A percentile compares a stretch with the other conserved stretches of the same genome.
These are phyloP conservation scores for Taphrina deformans DNA, from an alignment of 1,139 yeast genomes.

Conservation along the genomic window DNA sequence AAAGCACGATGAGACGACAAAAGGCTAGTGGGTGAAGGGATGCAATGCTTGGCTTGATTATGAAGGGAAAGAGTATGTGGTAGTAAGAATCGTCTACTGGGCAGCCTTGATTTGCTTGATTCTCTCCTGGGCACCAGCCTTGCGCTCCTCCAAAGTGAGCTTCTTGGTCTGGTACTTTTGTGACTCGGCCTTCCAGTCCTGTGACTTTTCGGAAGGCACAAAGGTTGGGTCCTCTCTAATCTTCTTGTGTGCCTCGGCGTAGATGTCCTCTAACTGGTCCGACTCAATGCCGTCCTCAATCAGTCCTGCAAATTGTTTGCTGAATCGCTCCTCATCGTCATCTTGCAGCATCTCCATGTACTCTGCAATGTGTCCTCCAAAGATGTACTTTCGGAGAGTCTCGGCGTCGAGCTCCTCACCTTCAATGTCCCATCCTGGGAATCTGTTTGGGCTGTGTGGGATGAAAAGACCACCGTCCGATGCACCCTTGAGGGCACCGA, in stretches of 20 bases:
- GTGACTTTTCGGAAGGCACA: conserved; percentile 88
- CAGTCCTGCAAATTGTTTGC: conserved; percentile 93
- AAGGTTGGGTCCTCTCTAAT: conserved; percentile 90
- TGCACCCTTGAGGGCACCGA: conserved; percentile 99
- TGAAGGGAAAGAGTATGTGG: not conserved
- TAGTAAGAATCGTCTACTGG: not conserved
- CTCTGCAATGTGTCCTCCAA: conserved; percentile 99
- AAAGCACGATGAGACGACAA: not conserved
- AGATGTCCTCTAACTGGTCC: conserved; percentile 93
- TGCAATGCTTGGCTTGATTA: conserved; percentile 11
- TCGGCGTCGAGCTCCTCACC: conserved; percentile 97
- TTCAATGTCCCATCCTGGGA: conserved; percentile 99
- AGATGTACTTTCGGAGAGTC: conserved; percentile 96
- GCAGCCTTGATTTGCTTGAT: conserved; percentile 27
- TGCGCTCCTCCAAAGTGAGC: conserved; percentile 89
- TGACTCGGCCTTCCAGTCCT: conserved; percentile 96
- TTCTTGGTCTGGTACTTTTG: conserved; percentile 86
- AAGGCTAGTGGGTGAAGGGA: too few species aligned
- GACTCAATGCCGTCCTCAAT: conserved; percentile 96
- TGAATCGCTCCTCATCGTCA: conserved; percentile 99
- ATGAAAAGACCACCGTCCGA: conserved; percentile 99
- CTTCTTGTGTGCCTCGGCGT: conserved; percentile 81
- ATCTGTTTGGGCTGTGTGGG: conserved; percentile 99
- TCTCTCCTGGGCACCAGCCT: conserved; percentile 55
- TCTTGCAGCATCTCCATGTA: conserved; percentile 99